These are phyloP conservation scores for Ophiostoma novo-ulmi DNA, from an alignment of 2,329 filamentous ascomycete species.

Conservation along the genomic window DNA sequence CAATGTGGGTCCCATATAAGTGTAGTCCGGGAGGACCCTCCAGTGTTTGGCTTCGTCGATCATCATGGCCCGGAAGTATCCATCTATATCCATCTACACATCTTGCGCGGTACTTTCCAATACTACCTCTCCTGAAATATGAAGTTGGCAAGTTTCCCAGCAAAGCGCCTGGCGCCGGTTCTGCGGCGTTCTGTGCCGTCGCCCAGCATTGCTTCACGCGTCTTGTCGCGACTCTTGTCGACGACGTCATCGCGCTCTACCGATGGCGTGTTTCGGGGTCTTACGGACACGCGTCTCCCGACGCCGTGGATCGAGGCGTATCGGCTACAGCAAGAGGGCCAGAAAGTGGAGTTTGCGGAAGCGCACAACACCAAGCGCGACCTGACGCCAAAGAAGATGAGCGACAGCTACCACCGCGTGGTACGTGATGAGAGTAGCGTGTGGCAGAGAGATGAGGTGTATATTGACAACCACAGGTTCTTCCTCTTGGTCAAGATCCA, in stretches of 20 bases:
- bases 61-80: not conserved
- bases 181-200: not conserved
- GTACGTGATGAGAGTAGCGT: conserved; percentile 35
- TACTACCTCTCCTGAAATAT: not conserved
- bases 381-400: conserved; percentile 62
- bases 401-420: conserved; percentile 63
- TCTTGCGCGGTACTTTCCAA: not conserved
- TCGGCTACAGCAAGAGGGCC: conserved; percentile 46
- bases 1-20: not conserved
- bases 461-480: conserved; percentile 28
- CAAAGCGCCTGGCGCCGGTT: not conserved
- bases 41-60: not conserved
- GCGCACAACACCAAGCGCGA: conserved; percentile 43
- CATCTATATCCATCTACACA: not conserved
- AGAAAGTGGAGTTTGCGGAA: conserved; percentile 30
- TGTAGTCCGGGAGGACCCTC: not conserved
- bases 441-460: not conserved
- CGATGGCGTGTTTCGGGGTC: conserved; percentile 38
- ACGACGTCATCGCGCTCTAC: conserved; percentile 28
- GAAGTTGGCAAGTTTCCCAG: not conserved
- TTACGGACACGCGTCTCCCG: conserved; percentile 35
- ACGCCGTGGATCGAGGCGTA: conserved; percentile 67
- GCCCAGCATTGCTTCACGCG: not conserved
- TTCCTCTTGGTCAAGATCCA: conserved; percentile 67
- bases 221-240: conserved; percentile 16